phyloP scores from a whole-genome alignment of 164 flowering plant species.

The Echeveria elegans region DNA sequence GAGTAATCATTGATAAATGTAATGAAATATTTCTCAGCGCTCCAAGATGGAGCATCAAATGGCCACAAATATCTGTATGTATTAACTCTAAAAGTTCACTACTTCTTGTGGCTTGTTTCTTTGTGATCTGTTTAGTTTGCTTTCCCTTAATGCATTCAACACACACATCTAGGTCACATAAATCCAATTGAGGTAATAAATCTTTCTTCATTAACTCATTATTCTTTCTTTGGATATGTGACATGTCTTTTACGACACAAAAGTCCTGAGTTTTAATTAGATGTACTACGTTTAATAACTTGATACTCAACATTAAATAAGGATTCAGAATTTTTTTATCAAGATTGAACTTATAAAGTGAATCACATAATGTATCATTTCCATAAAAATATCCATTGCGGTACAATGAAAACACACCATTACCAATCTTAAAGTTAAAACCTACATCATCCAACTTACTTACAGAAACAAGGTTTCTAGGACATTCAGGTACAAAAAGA shows the following conservation, averaged over 20 bases:
- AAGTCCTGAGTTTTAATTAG: not conserved
- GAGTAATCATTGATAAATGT: not conserved
- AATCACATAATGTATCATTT: constrained; percentile 14
- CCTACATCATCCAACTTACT: constrained; percentile 3
- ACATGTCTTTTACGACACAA: not conserved
- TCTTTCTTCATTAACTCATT: not conserved
- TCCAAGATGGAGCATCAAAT: not conserved
- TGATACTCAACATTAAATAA: not conserved
- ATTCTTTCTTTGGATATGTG: not conserved
- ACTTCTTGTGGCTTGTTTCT: not conserved
- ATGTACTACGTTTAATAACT: not conserved
- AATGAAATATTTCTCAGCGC: not conserved
- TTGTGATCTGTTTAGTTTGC: not conserved
- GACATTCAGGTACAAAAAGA: constrained; percentile 6
- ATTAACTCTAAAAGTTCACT: not conserved
- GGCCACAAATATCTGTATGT: constrained; percentile 16
- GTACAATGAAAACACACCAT: constrained; percentile 12
- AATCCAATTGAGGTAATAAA: not conserved
- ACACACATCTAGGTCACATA: not conserved
- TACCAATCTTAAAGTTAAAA: constrained; percentile 6
- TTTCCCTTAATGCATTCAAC: not conserved
- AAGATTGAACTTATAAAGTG: constrained; percentile 12
- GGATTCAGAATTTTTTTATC: not conserved
- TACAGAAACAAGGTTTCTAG: constrained; percentile 11
- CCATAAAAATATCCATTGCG: constrained; percentile 11